Base-by-base conservation (phyloP, 495 filamentous ascomycete genomes). In the Annulohypoxylon stygium region DNA sequence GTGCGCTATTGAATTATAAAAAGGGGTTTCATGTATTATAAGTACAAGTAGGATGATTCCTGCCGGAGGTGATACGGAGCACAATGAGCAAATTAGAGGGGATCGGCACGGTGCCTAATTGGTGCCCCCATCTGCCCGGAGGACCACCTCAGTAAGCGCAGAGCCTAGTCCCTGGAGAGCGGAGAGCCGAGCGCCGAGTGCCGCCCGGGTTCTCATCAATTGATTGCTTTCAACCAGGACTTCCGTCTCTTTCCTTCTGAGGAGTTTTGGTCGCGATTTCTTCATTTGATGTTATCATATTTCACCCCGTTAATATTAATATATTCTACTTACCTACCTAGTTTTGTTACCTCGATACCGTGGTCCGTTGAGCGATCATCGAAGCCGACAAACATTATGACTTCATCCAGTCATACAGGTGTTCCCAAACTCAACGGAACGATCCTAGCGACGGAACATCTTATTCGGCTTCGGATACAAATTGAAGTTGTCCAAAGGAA, bases 131-230 rank as follows among this genome's bases (percentile, higher is more conserved):
- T 30, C 10, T 11, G 25, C 37, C 25, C 14, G 33, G 53, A 57
- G 12, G 53, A 10, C 30, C 36, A 58, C 30, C 30, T 36, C 33
- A 59, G 34, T 41, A 39, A 59, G 8, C n/a, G 20, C 41, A 23
- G 65, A 33, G 41, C 33, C 14, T 41, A 14, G 30, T 2, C 5
- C 30, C 30, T 30, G 30, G 3, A 30, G 54, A 18, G 59, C 47
- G 30, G 3, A 30, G 54, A 18, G 59, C 47, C n/a, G 26, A 60
- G 37, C 18, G 11, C 37, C 36, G 37, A 39, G 36, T 9, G 57
- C 57, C 57, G 57, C n/a, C 57, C 57, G 57, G 57, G 57, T 60
- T 60, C 57, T 60, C 57, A 41, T 2, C 26, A 2, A 2, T 30
- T 2, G 26, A 30, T 1, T 23, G 55, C 43, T 60, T 34, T 60